Base-by-base conservation (phyloP, 345 rosid species). In the Populus nigra region DNA sequence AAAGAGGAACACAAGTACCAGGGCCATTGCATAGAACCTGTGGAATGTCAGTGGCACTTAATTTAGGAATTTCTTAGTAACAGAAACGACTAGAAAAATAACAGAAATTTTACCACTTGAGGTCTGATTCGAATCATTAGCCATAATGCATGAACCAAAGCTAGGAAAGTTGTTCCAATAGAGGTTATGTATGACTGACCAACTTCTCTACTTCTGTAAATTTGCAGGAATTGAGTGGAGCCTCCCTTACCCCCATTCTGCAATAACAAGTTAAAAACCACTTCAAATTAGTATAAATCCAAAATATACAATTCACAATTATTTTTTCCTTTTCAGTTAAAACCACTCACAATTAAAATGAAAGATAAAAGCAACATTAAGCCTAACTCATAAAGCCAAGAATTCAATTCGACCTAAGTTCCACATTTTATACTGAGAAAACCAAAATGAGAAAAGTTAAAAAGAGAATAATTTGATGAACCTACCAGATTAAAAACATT, bases 1-100 rank as follows among this genome's bases (percentile, higher is more conserved):
- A 92, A 8, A 96, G 86, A 81, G 99, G 98, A 81, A 93, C 82
- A 81, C 99, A 96, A 7, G 99, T 93, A 78, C 98, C 97, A 22
- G 99, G 98, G 79, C 98, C 98, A 83, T 96, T 93, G 86, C 99
- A 96, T 76, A 92, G 92, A 78, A 96, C 84, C 98, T 92, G 79
- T 50, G 71, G 29, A 68, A n/a, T 6, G 23, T 50, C 25, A 18
- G 49, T 29, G 39, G 5, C 5, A 38, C 17, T 53, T 39, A 17
- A 23, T 43, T 73, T 29, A 63, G 76, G 63, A 31, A 74, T 18
- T 27, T 63, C 41, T 49, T 17, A 67, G 65, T 13, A 76, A 38
- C 68, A 75, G n/a, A 39, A 69, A 43, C 53, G 8, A 75, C 50
- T 16, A 13, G n/a, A 63, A 62, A 35, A 65, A 16, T 17, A 74